Evolutionary conservation across 345 rosid species (phyloP).

Genomic region (Anacardium occidentale): DNA sequence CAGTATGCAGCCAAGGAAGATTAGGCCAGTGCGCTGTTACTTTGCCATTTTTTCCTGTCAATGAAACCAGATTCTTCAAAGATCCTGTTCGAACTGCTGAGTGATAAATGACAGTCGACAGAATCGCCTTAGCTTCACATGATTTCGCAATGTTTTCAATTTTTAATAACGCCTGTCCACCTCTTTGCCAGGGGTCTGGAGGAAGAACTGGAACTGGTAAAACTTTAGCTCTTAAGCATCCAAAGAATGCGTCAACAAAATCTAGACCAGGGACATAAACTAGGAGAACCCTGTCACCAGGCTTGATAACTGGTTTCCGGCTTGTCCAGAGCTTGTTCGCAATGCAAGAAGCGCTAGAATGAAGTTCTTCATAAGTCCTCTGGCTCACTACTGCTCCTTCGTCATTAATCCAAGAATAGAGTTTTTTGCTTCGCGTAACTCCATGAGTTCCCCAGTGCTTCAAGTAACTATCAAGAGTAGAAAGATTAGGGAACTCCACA

Average conservation of each 20-base stretch:
- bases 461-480: constrained; percentile 54
- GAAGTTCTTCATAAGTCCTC: constrained; percentile 51
- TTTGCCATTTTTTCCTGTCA: constrained; percentile 37
- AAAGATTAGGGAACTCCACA: constrained; percentile 50
- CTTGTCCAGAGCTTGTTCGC: constrained; percentile 49
- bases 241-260: constrained; percentile 64
- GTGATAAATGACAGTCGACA: constrained; percentile 58
- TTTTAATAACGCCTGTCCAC: constrained; percentile 71
- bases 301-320: constrained; percentile 47
- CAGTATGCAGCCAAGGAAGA: constrained; percentile 69
- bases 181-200: constrained; percentile 66
- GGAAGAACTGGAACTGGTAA: constrained; percentile 71
- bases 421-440: constrained; percentile 33
- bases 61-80: constrained; percentile 48
- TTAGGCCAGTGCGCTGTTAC: constrained; percentile 50
- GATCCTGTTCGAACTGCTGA: constrained; percentile 58
- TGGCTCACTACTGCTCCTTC: constrained; percentile 36
- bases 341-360: constrained; percentile 50
- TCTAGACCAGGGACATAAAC: constrained; percentile 66
- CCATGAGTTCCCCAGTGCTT: constrained; percentile 57
- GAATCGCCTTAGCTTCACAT: constrained; percentile 50
- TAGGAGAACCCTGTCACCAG: constrained; percentile 60
- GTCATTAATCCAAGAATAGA: constrained; percentile 65
- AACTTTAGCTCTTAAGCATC: constrained; percentile 62
- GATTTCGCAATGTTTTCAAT: constrained; percentile 61